Conservation (phyloP, 2,329 filamentous ascomycete genomes). For the Corinectria fuckeliana region DNA sequence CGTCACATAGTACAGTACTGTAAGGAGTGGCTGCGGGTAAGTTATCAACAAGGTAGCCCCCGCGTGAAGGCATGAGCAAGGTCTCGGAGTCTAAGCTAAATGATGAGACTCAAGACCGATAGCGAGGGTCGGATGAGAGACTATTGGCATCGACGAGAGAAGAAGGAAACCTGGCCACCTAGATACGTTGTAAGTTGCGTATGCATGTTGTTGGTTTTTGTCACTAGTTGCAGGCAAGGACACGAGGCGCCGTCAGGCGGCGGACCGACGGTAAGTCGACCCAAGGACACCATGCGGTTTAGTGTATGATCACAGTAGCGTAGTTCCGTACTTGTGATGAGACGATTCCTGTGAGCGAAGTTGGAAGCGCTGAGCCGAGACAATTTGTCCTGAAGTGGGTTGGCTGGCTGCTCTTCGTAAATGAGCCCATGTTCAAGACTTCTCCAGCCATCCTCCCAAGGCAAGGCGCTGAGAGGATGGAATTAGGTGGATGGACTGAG, state of each 20-base stretch:
- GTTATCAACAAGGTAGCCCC: slow-evolving; percentile 24
- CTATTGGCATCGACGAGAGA: slow-evolving; percentile 15
- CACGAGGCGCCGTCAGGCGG: slow-evolving; percentile 2
- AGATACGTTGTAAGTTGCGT: not conserved
- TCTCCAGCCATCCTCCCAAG: not conserved
- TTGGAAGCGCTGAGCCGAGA: slow-evolving; percentile 7
- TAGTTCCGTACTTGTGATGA: slow-evolving; percentile 9
- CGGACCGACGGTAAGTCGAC: slow-evolving; percentile 13
- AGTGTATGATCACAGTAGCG: slow-evolving; percentile 13
- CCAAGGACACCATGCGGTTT: slow-evolving; percentile 17
- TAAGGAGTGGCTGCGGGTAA: slow-evolving; percentile 25
- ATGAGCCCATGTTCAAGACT: not conserved
- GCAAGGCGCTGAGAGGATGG: not conserved
- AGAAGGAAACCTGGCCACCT: slow-evolving; percentile 1
- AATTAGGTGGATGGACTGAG: not conserved
- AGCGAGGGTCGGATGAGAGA: slow-evolving; percentile 4
- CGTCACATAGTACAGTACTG: slow-evolving; percentile 27
- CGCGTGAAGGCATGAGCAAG: slow-evolving; percentile 4
- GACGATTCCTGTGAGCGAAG: slow-evolving; percentile 1
- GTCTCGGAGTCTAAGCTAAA: slow-evolving; percentile 9
- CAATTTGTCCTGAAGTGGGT: not conserved
- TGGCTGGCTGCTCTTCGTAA: slow-evolving; percentile 10
- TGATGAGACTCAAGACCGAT: slow-evolving; percentile 14
- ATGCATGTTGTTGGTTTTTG: slow-evolving; percentile 6
- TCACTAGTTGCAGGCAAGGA: slow-evolving; percentile 9